Base-by-base conservation (phyloP, 2,329 filamentous ascomycete species). In the Fusarium bactridioides region DNA sequence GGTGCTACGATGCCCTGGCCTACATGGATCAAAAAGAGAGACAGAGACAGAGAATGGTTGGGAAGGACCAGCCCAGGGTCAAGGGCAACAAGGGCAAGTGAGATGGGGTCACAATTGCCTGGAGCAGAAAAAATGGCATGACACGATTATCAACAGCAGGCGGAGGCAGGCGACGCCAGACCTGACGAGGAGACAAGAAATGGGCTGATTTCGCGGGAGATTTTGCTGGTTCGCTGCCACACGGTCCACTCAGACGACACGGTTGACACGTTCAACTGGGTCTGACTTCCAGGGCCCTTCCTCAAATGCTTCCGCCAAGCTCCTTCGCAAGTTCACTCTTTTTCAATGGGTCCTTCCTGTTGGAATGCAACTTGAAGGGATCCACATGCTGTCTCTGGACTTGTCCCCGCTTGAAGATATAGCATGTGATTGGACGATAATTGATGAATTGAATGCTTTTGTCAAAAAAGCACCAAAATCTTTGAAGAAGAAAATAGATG, bases 141-240 rank as follows among this genome's bases (percentile, higher is more conserved):
- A 80, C 78, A 74, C 66, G 78, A 77, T 78, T 75, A 77, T 78
- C 76, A 72, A 64, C 69, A 77, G 75, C 66, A 76, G 76, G 77
- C 76, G 77, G 77, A 79, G 74, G 72, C 74, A 73, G 74, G 76
- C 76, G 76, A 74, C 73, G 71, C 73, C 73, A 72, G 74, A 77
- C 74, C 76, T 77, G 76, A 77, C 69, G 75, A 77, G 76, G 78
- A 79, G 77, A 77, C 79, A 74, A 72, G 76, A 79, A 80, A 80
- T 80, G 79, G 79, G 78, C 79, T 80, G 79, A 80, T 80, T 75
- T 79, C 76, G 74, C 69, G 75, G 74, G 74, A 77, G 67, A 78
- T 76, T 78, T 74, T 78, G 75, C 69, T 76, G 72, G 70, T 55
- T 69, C 61, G 65, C 74, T 75, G 67, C 71, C 64, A 76, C 69